phyloP scores from a whole-genome alignment of 225 moss, liverwort and hornwort species.

The Thuidium tamariscinum region DNA sequence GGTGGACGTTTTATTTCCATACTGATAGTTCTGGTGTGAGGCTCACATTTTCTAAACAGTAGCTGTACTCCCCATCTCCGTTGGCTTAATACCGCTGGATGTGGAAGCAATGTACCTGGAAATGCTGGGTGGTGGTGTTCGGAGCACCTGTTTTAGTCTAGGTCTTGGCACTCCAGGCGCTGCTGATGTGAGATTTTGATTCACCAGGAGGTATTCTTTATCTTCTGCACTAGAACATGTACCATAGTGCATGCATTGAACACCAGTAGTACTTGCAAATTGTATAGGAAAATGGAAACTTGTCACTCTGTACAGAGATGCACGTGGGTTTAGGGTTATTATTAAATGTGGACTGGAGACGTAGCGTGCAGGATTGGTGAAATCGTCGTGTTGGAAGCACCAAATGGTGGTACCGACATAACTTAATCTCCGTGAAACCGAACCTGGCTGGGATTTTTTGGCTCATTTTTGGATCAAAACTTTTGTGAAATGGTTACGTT shows the following conservation, averaged over 20 bases:
- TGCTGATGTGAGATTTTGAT: constrained; percentile 1
- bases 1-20: not conserved
- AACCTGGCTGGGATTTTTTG: not conserved
- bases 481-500: not conserved
- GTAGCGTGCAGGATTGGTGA: constrained; percentile 2
- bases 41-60: not conserved
- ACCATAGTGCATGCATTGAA: constrained; percentile 11
- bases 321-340: not conserved
- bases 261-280: not conserved
- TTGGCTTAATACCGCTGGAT: not conserved
- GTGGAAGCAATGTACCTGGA: not conserved
- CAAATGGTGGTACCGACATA: constrained; percentile 13
- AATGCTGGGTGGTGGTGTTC: not conserved
- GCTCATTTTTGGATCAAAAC: not conserved
- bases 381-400: constrained; percentile 8
- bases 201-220: not conserved
- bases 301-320: constrained; percentile 21
- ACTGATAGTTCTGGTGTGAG: not conserved
- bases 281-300: constrained; percentile 16
- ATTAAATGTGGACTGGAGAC: not conserved
- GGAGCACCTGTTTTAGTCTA: not conserved
- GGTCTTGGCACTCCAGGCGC: not conserved
- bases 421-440: not conserved
- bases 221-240: not conserved
- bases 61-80: not conserved